Evolutionary conservation across 73 alveolate species (phyloP).

Genomic region (Paramecium sexaurelia): DNA sequence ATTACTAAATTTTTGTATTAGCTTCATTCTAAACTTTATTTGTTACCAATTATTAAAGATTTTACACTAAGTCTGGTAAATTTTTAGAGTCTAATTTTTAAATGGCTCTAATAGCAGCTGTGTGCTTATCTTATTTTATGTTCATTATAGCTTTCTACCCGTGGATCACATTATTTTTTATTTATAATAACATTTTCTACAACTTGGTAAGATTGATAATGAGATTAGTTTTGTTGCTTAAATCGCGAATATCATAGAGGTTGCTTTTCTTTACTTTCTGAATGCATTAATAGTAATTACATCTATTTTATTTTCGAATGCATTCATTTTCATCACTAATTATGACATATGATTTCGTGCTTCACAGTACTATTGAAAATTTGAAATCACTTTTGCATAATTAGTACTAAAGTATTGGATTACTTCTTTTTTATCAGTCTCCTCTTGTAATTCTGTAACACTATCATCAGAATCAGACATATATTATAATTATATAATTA

Average conservation of each 20-base stretch:
- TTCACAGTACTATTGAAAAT: not conserved
- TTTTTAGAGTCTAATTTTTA: not conserved
- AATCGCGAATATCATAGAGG: conserved; percentile 36
- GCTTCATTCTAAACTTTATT: conserved; percentile 4
- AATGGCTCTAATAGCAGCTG: conserved; percentile 30
- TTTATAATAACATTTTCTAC: not conserved
- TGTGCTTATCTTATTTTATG: not conserved
- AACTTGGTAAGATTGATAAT: conserved; percentile 21
- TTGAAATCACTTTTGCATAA: conserved; percentile 16
- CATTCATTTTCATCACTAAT: not conserved
- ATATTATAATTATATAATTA: not conserved
- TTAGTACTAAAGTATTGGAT: conserved; percentile 24
- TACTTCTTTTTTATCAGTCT: not conserved
- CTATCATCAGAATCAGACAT: conserved; percentile 51
- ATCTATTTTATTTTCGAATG: conserved; percentile 33
- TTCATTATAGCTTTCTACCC: conserved; percentile 16
- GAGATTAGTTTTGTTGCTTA: not conserved
- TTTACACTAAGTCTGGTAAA: not conserved
- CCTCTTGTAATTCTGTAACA: not conserved
- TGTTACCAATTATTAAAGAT: not conserved
- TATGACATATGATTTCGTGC: not conserved
- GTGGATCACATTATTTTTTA: not conserved
- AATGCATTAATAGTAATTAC: not conserved
- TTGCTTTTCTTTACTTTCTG: conserved; percentile 53
- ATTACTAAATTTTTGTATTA: not conserved